Evolutionary conservation across 2,329 filamentous ascomycete genomes (phyloP), one percentile per base, ranked within the genome.

Genomic region (Fusarium beomiforme): DNA sequence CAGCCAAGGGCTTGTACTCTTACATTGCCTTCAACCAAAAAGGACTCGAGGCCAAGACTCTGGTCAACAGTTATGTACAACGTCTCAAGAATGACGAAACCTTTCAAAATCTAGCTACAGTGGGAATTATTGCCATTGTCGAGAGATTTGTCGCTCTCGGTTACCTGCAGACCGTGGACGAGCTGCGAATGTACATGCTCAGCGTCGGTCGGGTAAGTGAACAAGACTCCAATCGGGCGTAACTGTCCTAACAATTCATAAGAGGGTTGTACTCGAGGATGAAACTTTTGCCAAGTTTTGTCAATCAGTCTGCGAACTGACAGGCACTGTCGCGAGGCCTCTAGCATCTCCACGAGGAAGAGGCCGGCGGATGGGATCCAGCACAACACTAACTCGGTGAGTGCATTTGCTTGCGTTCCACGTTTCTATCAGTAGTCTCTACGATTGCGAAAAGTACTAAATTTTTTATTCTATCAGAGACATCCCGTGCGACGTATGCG

Each of bases 31-130:
- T 42, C 3, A 37, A 10, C 0, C 61, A 57, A 1, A 10, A 33
- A 16, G 39, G 29, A 0, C n/a, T 13, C 1, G 37, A 29, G 11
- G 23, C 31, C 11, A 67, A 34, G 1, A 26, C 21, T 1, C 2
- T 16, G 1, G 59, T 53, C 8, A 23, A 16, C 14, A 3, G 6
- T 1, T 61, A 21, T 14, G 21, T 33, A 5, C 0, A 34, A 8
- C 50, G 50, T 2, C 2, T 65, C 0, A 10, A 24, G 1, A 6
- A 0, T 2, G 6, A 31, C 0, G 8, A 1, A 0, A 0, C n/a
- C 0, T 11, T 3, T 6, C 21, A 19, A 8, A 14, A 1, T 6
- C 0, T 6, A 4, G 11, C 4, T 29, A 3, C 8, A 0, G 6
- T 0, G 2, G 26, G 26, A 2, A 7, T 50, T 8, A 0, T 68